A percentile compares a stretch with the other conserved stretches of the same genome.
Conservation (phyloP, 2,329 filamentous ascomycete genomes). For the Verticillium tricorpus region DNA sequence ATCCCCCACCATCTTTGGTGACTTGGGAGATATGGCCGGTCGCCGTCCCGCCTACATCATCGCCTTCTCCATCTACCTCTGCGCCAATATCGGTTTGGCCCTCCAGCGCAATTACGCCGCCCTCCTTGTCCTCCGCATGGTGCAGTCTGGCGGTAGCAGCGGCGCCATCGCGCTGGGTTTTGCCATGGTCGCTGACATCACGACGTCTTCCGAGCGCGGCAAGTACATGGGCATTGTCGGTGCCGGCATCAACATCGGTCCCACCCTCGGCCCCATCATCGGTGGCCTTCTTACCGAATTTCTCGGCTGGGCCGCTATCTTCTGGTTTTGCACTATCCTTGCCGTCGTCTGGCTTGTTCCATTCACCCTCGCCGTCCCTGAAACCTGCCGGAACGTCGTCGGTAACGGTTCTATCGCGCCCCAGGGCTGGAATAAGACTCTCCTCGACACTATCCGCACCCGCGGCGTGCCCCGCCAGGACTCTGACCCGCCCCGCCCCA, state of each 20-base stretch:
- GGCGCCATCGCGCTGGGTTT: constrained; percentile 67
- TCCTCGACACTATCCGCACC: constrained; percentile 43
- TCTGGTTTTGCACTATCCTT: constrained; percentile 63
- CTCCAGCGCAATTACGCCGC: constrained; percentile 53
- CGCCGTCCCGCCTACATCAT: constrained; percentile 58
- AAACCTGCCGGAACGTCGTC: constrained; percentile 55
- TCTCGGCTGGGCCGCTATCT: constrained; percentile 63
- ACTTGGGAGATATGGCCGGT: constrained; percentile 56
- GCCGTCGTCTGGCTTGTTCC: constrained; percentile 46
- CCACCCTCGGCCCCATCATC: constrained; percentile 52
- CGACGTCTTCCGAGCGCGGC: constrained; percentile 64
- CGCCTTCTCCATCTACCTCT: constrained; percentile 51
- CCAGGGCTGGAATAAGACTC: constrained; percentile 52
- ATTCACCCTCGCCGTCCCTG: constrained; percentile 52
- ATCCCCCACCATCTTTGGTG: constrained; percentile 56
- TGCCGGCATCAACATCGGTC: constrained; percentile 51
- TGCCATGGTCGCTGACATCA: constrained; percentile 68
- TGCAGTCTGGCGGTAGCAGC: constrained; percentile 62
- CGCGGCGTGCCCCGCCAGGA: constrained; percentile 16
- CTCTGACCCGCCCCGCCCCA: constrained; percentile 27
- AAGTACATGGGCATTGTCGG: constrained; percentile 67
- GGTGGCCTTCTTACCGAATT: constrained; percentile 61
- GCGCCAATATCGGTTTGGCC: constrained; percentile 56
- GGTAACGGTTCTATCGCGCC: constrained; percentile 59
- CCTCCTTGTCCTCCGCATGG: constrained; percentile 54